Base-by-base conservation (phyloP, 1,284 basidiomycete genomes). In the Melampsora abietis-canadensis region DNA sequence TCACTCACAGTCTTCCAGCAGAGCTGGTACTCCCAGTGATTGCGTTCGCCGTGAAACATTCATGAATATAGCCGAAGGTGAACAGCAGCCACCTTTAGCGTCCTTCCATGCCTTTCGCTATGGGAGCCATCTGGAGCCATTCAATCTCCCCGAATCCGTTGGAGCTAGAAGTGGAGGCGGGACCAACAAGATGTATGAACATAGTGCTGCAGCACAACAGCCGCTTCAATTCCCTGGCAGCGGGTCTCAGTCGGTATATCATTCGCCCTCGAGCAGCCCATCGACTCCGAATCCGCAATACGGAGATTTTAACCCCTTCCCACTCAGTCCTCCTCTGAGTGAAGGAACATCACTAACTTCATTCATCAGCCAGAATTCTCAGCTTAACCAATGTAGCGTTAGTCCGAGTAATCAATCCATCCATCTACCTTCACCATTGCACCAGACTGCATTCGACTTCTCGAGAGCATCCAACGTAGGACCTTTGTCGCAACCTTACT, bases 201-300 rank as follows among this genome's bases (percentile, higher is more conserved):
- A n/a, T 27, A 27, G 51, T n/a, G 8, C 51, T 21, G 51, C 17
- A 27, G 17, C 24, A n/a, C 51, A n/a, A 54, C 51, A 54, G 24
- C 51, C 51, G 51, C 19, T 27, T 27, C 51, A 54, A 27, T 54
- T 54, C 51, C 51, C 51, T 54, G 51, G 51, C 51, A 27, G 51
- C 17, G 51, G 51, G 8, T 27, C 51, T 12, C 69, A 65, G 48
- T 72, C 69, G 7, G 69, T 61, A n/a, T 72, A 63, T 37, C 51
- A 61, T 60, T 72, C 69, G 37, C 69, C 69, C 27, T 31, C 69
- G 51, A 72, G 69, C 34, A 72, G 48, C 37, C 60, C 62, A 27
- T 72, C 69, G 7, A 72, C 60, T 54, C 69, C 69, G 17, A 65
- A 65, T 65, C 69, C 69, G 34, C 51, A 54, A 21, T 72, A 72